Evolutionary conservation across 2,329 filamentous ascomycete genomes (phyloP).

Genomic region (Pyrenophora teres): DNA sequence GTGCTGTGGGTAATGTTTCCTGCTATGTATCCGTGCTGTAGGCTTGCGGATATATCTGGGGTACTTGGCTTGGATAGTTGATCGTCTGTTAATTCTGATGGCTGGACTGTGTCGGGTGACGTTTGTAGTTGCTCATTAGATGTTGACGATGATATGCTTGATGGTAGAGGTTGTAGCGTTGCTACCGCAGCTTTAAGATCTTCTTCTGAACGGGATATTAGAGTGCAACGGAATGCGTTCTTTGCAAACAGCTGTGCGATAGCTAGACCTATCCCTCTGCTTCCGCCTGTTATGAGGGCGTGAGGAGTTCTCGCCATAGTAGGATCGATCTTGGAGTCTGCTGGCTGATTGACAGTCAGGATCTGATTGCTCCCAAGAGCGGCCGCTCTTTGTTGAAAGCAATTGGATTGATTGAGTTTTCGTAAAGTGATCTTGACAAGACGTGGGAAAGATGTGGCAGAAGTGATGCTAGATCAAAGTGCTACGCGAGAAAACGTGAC

Average conservation of each 20-base stretch:
- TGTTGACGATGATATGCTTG: not conserved
- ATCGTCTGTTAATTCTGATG: not conserved
- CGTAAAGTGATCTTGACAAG: too few species aligned
- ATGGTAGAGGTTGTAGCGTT: slow-evolving; percentile 20
- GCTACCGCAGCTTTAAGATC: slow-evolving; percentile 31
- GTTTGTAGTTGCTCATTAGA: not conserved
- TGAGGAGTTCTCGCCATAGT: slow-evolving; percentile 23
- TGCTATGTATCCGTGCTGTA: slow-evolving; percentile 31
- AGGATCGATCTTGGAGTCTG: not conserved
- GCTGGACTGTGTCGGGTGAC: not conserved
- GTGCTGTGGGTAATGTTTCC: slow-evolving; percentile 30
- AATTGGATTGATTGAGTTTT: too few species aligned
- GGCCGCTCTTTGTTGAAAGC: too few species aligned
- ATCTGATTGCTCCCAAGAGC: too few species aligned
- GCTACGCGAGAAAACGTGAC: slow-evolving; percentile 35
- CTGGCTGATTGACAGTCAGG: too few species aligned
- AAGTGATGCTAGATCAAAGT: not conserved
- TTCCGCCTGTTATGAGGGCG: slow-evolving; percentile 47
- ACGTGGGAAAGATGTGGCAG: too few species aligned
- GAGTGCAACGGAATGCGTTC: slow-evolving; percentile 36
- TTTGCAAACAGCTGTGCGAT: slow-evolving; percentile 43
- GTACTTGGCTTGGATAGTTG: not conserved
- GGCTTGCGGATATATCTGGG: not conserved
- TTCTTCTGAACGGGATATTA: slow-evolving; percentile 37
- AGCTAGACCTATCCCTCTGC: slow-evolving; percentile 46